Conservation (phyloP, 768 basidiomycete genomes). For the Podaxis mareebaensis region DNA sequence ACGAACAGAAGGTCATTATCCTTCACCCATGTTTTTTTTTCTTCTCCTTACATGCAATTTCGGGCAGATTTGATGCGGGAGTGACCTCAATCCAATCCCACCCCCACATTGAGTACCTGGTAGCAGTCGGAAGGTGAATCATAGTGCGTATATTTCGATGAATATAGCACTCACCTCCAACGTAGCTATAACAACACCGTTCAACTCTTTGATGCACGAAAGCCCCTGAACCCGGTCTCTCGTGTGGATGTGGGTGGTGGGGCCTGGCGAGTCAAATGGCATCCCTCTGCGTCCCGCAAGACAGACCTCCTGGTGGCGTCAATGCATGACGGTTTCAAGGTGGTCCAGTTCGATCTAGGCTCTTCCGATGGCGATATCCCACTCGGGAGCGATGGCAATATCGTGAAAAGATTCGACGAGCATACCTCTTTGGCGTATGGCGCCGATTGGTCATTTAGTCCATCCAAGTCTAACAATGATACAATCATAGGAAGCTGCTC, state of each 20-base stretch:
- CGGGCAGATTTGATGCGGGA: slow-evolving; percentile 82
- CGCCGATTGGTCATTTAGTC: slow-evolving; percentile 77
- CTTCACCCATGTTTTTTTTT: background rate
- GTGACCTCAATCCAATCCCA: slow-evolving; percentile 89
- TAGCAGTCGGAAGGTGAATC: slow-evolving; percentile 88
- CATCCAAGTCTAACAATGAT: slow-evolving; percentile 24
- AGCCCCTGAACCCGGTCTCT: slow-evolving; percentile 54
- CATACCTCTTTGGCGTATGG: slow-evolving; percentile 91
- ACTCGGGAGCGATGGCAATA: slow-evolving; percentile 29
- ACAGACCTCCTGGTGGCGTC: slow-evolving; percentile 87
- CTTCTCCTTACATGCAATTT: slow-evolving; percentile 9
- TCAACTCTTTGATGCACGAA: slow-evolving; percentile 80
- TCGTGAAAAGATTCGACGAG: slow-evolving; percentile 63
- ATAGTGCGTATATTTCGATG: background rate
- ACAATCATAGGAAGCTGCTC: slow-evolving; percentile 85
- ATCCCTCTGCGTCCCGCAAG: slow-evolving; percentile 67
- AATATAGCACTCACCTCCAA: background rate
- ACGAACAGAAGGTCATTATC: slow-evolving; percentile 66
- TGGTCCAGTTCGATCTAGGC: slow-evolving; percentile 50
- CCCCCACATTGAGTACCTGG: slow-evolving; percentile 72
- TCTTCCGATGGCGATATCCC: slow-evolving; percentile 20
- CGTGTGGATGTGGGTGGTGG: slow-evolving; percentile 82
- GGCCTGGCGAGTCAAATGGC: slow-evolving; percentile 96
- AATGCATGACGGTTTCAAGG: slow-evolving; percentile 97
- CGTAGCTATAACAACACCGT: slow-evolving; percentile 82